Percentiles rank a stretch among this genome's conserved stretches.
Evolutionary conservation across 345 rosid species (phyloP).

Genomic region (Abelmoschus esculentus): DNA sequence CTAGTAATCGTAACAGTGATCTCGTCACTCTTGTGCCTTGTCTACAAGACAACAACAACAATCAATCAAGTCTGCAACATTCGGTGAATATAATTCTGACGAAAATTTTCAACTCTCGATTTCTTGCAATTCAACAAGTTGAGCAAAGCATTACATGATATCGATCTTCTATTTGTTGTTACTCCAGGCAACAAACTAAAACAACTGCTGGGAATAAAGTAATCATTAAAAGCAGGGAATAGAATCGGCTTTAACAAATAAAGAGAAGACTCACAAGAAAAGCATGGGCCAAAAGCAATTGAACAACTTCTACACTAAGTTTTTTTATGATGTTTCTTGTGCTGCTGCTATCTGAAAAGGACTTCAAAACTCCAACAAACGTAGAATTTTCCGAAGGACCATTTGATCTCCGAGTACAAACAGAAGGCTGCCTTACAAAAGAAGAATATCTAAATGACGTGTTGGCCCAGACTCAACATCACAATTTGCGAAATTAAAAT

Average conservation of each 20-base stretch:
- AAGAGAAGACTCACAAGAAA: slow-evolving; percentile 45
- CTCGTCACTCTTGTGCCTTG: neutral
- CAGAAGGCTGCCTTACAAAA: slow-evolving; percentile 47
- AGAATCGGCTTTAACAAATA: neutral
- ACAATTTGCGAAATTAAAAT: slow-evolving; percentile 7
- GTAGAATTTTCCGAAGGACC: slow-evolving; percentile 31
- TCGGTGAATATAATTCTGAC: neutral
- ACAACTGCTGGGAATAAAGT: too few relatives aligned
- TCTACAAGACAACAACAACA: neutral
- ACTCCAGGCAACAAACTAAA: neutral
- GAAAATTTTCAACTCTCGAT: neutral
- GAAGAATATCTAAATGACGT: neutral
- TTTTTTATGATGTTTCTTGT: slow-evolving; percentile 45
- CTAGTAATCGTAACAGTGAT: neutral
- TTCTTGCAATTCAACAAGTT: neutral
- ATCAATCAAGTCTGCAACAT: neutral
- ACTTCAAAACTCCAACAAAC: slow-evolving; percentile 46
- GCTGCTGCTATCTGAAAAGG: slow-evolving; percentile 37
- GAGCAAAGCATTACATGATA: neutral
- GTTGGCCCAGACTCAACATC: neutral
- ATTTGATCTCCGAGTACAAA: slow-evolving; percentile 59
- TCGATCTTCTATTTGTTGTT: neutral
- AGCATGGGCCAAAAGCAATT: slow-evolving; percentile 71
- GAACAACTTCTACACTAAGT: slow-evolving; percentile 44
- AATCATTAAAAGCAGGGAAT: too few relatives aligned